Conservation (phyloP, 2,329 filamentous ascomycete species). For the Paraphaeosphaeria minitans region DNA sequence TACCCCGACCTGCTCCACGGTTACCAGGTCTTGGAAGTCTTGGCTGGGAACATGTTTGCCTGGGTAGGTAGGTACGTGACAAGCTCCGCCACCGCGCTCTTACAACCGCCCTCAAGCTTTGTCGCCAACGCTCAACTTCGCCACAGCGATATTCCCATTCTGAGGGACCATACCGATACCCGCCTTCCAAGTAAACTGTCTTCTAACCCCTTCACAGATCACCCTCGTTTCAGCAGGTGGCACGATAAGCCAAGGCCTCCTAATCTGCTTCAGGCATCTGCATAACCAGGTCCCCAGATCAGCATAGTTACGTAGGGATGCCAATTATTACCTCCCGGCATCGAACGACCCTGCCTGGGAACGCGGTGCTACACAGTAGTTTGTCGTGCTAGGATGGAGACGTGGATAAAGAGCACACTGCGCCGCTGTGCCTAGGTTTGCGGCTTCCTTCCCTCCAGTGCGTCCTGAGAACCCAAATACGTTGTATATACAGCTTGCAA, state of each 20-base stretch:
- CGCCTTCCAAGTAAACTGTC: background rate
- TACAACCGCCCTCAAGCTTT: background rate
- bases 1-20: no score
- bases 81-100: background rate
- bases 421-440: background rate
- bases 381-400: constrained; percentile 1
- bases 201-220: constrained; percentile 8
- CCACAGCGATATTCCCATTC: constrained; percentile 1
- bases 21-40: no score
- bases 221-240: constrained; percentile 30
- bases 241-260: constrained; percentile 31
- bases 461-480: background rate
- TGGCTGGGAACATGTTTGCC: background rate
- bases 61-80: no score
- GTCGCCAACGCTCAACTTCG: background rate
- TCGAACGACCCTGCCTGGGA: background rate
- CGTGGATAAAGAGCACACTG: background rate
- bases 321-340: constrained; percentile 6
- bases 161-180: background rate
- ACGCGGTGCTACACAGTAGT: background rate
- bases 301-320: constrained; percentile 23
- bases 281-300: constrained; percentile 21
- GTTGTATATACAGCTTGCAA: background rate
- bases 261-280: constrained; percentile 33
- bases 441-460: background rate